Evolutionary conservation across 345 rosid genomes (phyloP), one percentile per base, ranked within the genome.

Genomic region (Stellera chamaejasme): DNA sequence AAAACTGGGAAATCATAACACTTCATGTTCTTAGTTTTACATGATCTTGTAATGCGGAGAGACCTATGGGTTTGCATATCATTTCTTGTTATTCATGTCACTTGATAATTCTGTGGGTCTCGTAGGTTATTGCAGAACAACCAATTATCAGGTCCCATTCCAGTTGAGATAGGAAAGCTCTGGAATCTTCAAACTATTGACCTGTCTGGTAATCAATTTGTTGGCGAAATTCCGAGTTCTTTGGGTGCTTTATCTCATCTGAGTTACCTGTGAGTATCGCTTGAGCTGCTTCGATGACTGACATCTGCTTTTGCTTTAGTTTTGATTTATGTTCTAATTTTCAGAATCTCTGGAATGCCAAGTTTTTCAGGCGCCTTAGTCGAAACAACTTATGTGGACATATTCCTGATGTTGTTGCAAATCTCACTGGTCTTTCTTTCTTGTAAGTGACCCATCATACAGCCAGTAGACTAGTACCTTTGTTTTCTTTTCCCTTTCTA

Each of bases 341-440:
- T 44, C 69, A 71, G 63, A 78, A 45, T 39, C 28, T 63, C 60
- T 58, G 25, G 49, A 41, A 5, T 61, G 62, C 59, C 55, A 61
- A 66, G 69, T 59, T 59, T 72, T 79, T 47, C 80, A 89, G 99
- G 91, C 66, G 86, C 77, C 84, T 93, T 52, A 84, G 77, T 43
- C 68, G 70, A 55, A 89, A 93, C 79, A 84, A 69, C 53, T 75
- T 93, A 75, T 75, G 84, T 3, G 99, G 97, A 47, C 79, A 66
- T 71, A 83, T 93, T 66, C 97, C 97, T 51, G 55, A 67, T 15
- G 73, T 56, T 3, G 81, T 93, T 13, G 97, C 99, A 61, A 78
- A 75, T 77, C 96, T 93, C 59, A 74, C 93, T 48, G 87, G 85
- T 73, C 94, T 93, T 68, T 80, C 82, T 39, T 93, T 84, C 88